Evolutionary conservation across 495 filamentous ascomycete species (phyloP).

Genomic region (Penicillium cataractarum): DNA sequence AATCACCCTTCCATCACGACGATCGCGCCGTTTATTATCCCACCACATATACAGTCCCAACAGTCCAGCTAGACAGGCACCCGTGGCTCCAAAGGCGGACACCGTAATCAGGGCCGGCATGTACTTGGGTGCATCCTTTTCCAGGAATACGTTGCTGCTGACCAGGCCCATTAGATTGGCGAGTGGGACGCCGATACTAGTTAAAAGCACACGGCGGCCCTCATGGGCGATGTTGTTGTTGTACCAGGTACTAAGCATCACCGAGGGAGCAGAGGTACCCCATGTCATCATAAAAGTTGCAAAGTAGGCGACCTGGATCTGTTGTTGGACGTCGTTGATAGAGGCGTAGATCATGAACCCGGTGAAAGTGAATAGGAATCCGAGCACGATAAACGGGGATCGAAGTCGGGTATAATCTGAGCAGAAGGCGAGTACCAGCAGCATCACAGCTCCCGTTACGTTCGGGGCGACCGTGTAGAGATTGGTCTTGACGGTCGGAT

Average conservation of each 20-base stretch:
- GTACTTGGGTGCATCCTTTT: constrained; percentile 69
- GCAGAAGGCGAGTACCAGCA: constrained; percentile 66
- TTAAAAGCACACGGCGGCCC: constrained; percentile 65
- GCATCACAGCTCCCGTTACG: constrained; percentile 63
- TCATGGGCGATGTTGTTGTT: constrained; percentile 80
- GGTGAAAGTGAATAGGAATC: constrained; percentile 69
- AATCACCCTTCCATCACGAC: constrained; percentile 59
- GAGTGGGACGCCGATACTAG: constrained; percentile 69
- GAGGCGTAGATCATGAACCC: constrained; percentile 73
- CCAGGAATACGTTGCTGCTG: constrained; percentile 68
- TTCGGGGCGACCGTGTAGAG: constrained; percentile 76
- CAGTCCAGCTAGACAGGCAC: constrained; percentile 56
- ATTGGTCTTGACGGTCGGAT: constrained; percentile 68
- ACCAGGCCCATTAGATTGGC: constrained; percentile 80
- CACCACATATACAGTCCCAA: constrained; percentile 68
- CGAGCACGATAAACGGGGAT: constrained; percentile 71
- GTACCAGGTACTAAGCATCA: constrained; percentile 61
- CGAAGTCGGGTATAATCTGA: constrained; percentile 64
- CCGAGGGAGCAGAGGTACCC: constrained; percentile 53
- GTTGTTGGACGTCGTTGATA: constrained; percentile 54
- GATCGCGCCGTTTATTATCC: constrained; percentile 69
- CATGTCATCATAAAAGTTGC: constrained; percentile 83
- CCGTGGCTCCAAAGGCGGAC: constrained; percentile 67
- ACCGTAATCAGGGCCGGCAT: constrained; percentile 73
- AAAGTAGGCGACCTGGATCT: constrained; percentile 69